Evolutionary conservation across 768 basidiomycete species (phyloP), one percentile per base, ranked within the genome.

Genomic region (Pilatotrama ljubarskyi): DNA sequence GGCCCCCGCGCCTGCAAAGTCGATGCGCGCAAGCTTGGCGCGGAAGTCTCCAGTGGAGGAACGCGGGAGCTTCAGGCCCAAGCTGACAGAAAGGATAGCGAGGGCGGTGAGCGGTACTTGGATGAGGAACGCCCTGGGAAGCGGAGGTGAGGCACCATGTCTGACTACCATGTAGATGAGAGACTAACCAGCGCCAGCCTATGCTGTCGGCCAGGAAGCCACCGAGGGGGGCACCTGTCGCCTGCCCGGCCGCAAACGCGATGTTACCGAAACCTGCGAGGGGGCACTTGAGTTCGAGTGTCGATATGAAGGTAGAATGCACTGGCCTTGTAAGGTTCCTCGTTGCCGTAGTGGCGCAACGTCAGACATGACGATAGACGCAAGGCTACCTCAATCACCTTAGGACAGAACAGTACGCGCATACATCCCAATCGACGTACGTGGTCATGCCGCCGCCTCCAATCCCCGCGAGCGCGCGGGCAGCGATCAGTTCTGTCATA

Each of bases 281-380:
- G 29, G 25, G 2, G 25, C 36, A 18, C 15, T n/a, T 32, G 29
- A 32, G 29, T 10, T 32, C 29, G 10, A 5, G 29, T 10, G 5
- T 10, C 29, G 10, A 5, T 10, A 10, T 10, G 10, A 32, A 4
- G 29, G 29, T 32, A 32, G 29, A 32, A 5, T 32, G 29, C 10
- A 32, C 29, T 32, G 10, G 10, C 84, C 87, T 81, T 88, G 86
- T 81, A 85, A 86, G n/a, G 84, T 87, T 22, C 87, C 87, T 51
- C 86, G 76, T 22, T 78, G 77, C 1, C 86, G 78, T 46, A 88
- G 74, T 0, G 86, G 84, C 1, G 87, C 81, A 17, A 87, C 74
- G 62, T 88, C 87, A 3, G 84, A 86, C 71, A 88, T 78, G 37
- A 88, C 80, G 55, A 89, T 88, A 54, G 82, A 83, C 15, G 81